A percentile compares a stretch with the other conserved stretches of the same genome.
Conservation (phyloP, 2,329 filamentous ascomycete genomes). For the Thelonectria blattea region DNA sequence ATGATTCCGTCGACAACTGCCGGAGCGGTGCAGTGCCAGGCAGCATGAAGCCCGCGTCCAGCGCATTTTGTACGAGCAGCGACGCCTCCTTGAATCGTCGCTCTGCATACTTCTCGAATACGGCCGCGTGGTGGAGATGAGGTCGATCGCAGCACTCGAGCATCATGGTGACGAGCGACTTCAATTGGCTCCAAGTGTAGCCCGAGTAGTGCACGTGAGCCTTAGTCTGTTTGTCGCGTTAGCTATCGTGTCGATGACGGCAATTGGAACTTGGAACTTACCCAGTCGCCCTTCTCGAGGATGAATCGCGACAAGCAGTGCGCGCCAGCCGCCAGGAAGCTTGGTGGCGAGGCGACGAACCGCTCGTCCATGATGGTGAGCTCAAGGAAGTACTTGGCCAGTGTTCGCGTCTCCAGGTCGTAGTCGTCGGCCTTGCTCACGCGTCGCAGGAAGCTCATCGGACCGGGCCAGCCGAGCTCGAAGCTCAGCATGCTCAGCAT, state of each 20-base stretch:
- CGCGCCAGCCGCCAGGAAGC: conserved; percentile 87
- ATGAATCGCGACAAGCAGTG: conserved; percentile 91
- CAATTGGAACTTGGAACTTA: conserved; percentile 55
- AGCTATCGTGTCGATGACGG: conserved; percentile 33
- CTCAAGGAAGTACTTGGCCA: conserved; percentile 98
- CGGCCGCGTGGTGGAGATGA: conserved; percentile 79
- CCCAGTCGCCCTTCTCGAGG: conserved; percentile 91
- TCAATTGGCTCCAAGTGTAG: conserved; percentile 87
- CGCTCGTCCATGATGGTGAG: conserved; percentile 97
- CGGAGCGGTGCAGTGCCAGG: conserved; percentile 51
- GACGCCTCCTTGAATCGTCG: conserved; percentile 87
- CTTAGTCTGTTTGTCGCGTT: conserved; percentile 63
- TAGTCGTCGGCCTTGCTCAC: conserved; percentile 99
- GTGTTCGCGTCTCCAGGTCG: conserved; percentile 89
- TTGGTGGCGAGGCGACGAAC: conserved; percentile 89
- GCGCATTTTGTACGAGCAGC: conserved; percentile 76
- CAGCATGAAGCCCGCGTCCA: conserved; percentile 65
- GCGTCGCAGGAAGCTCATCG: conserved; percentile 95
- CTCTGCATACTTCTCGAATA: conserved; percentile 92
- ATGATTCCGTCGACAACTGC: conserved; percentile 28
- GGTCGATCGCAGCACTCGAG: conserved; percentile 87
- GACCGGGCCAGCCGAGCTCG: conserved; percentile 96
- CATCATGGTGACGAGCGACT: conserved; percentile 76
- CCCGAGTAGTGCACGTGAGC: conserved; percentile 91
- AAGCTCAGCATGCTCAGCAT: conserved; percentile 98